Percentiles rank a stretch among this genome's conserved stretches.
These are phyloP conservation scores for Stentor coeruleus DNA, from an alignment of 73 alveolate species.

Conservation along the genomic window DNA sequence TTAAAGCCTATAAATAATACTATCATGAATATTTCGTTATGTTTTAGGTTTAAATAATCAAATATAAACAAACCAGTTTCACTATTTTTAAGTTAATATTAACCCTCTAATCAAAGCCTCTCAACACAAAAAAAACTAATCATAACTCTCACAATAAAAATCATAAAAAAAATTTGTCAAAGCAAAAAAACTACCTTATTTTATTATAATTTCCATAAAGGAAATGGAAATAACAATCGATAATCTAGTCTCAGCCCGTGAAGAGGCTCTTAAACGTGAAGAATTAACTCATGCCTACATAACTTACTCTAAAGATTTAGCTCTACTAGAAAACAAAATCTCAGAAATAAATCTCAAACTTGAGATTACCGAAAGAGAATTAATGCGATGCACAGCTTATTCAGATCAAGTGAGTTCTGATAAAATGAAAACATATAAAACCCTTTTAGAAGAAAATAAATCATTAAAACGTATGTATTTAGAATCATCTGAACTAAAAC, in stretches of 20 bases:
- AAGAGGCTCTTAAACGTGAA: background rate
- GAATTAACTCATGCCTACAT: background rate
- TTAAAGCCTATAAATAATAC: too few species aligned
- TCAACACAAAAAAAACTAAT: too few species aligned
- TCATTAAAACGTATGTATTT: background rate
- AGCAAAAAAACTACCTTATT: too few species aligned
- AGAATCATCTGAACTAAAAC: background rate
- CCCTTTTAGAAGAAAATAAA: background rate
- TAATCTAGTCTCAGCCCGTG: background rate
- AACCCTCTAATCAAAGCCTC: too few species aligned
- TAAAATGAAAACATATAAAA: too few species aligned
- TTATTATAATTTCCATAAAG: background rate
- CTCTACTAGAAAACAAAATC: background rate
- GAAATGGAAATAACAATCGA: constrained; percentile 1
- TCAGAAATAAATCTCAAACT: background rate
- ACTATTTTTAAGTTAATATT: too few species aligned
- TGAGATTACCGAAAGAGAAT: background rate
- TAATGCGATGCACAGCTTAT: background rate
- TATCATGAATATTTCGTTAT: too few species aligned
- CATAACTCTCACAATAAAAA: too few species aligned
- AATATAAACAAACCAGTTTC: too few species aligned
- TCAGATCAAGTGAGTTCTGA: background rate
- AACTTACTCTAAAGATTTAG: background rate
- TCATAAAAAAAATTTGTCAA: too few species aligned
- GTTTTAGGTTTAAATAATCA: too few species aligned